Evolutionary conservation across 768 basidiomycete genomes (phyloP).

Genomic region (Boletus tylopilopsis): DNA sequence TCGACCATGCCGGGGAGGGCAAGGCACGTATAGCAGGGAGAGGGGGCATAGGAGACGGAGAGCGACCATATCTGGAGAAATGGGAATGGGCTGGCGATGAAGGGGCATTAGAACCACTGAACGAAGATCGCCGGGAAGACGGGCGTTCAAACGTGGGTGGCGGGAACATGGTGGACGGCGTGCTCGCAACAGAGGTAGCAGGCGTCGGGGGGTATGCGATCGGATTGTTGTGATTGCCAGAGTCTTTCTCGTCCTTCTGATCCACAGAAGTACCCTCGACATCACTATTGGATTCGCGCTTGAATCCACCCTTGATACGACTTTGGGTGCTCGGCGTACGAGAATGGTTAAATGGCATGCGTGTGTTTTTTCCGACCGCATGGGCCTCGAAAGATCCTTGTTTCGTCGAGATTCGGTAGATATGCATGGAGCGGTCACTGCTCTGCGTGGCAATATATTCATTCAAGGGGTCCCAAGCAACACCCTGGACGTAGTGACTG

Average conservation of each 20-base stretch:
- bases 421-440: conserved; percentile 93
- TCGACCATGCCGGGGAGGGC: conserved; percentile 59
- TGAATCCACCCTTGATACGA: conserved; percentile 53
- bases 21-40: conserved; percentile 85
- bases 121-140: conserved; percentile 59
- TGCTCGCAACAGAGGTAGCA: conserved; percentile 64
- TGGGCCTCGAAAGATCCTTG: conserved; percentile 86
- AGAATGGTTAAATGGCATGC: conserved; percentile 62
- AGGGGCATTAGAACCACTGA: conserved; percentile 80
- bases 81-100: conserved; percentile 59
- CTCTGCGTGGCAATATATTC: conserved; percentile 98
- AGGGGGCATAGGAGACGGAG: conserved; percentile 87
- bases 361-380: conserved; percentile 84
- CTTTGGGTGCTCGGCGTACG: conserved; percentile 65
- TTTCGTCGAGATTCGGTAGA: conserved; percentile 79
- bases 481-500: conserved; percentile 95
- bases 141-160: conserved; percentile 53
- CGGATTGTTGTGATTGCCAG: conserved; percentile 29
- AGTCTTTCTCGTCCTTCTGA: conserved; percentile 41
- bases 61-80: conserved; percentile 68
- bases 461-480: conserved; percentile 97
- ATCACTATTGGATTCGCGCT: conserved; percentile 78
- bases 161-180: conserved; percentile 50
- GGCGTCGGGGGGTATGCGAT: conserved; percentile 50
- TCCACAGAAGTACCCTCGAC: conserved; percentile 65